Conservation (phyloP, 108 stramenopile species). For the Cylindrotheca closterium region DNA sequence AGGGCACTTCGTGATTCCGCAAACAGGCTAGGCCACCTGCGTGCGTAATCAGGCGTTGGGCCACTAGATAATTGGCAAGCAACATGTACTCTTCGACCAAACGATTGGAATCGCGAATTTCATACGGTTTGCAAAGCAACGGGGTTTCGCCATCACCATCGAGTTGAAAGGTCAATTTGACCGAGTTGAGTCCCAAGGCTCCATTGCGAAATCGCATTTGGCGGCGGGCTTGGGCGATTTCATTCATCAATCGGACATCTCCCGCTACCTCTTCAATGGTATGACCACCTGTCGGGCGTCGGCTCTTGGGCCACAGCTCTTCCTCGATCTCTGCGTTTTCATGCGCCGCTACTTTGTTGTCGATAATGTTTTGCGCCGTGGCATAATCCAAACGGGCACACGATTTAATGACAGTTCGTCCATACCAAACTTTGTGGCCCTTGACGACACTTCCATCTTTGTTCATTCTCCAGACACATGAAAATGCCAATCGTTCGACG, state of each 20-base stretch:
- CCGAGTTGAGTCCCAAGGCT: slow-evolving; percentile 84
- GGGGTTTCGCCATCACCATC: slow-evolving; percentile 90
- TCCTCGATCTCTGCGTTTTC: slow-evolving; percentile 54
- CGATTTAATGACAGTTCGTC: slow-evolving; percentile 90
- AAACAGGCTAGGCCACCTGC: slow-evolving; percentile 76
- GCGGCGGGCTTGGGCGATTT: slow-evolving; percentile 83
- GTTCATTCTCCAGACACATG: slow-evolving; percentile 94
- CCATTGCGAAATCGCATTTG: slow-evolving; percentile 84
- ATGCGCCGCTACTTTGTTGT: slow-evolving; percentile 61
- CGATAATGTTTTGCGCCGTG: slow-evolving; percentile 95
- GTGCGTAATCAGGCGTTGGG: slow-evolving; percentile 88
- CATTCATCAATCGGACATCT: slow-evolving; percentile 89
- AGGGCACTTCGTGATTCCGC: slow-evolving; percentile 71
- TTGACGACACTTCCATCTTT: slow-evolving; percentile 84
- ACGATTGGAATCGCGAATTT: slow-evolving; percentile 90
- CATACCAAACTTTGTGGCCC: slow-evolving; percentile 86
- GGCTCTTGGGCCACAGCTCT: slow-evolving; percentile 73
- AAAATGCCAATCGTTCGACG: slow-evolving; percentile 93
- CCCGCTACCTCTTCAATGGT: slow-evolving; percentile 81
- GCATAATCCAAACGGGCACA: slow-evolving; percentile 94
- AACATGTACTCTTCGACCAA: slow-evolving; percentile 99
- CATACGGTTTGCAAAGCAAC: slow-evolving; percentile 75
- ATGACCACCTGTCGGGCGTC: slow-evolving; percentile 83
- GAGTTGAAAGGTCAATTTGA: slow-evolving; percentile 90
- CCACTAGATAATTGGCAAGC: slow-evolving; percentile 95